Evolutionary conservation across 495 filamentous ascomycete species (phyloP), one percentile per base, ranked within the genome.

Genomic region (Tuber indicum): DNA sequence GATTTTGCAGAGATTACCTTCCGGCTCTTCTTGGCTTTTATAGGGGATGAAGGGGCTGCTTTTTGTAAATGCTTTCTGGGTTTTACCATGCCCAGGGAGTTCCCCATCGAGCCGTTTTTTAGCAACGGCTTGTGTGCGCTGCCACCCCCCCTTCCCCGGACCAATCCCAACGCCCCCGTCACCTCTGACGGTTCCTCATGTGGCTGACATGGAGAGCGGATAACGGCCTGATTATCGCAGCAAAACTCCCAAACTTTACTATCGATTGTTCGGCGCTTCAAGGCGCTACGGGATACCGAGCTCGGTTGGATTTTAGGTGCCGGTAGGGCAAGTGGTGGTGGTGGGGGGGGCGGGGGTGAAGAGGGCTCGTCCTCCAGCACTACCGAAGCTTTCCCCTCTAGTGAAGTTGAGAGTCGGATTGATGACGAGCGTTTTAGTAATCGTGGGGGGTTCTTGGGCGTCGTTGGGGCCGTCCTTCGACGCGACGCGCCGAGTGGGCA

Each of bases 181-280:
- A 81, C 81, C 45, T 82, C 78, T 6, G 78, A 49, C n/a, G 81
- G 81, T 36, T 83, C 78, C 41, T 69, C 46, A 7, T 72, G 75
- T 36, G 81, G 62, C 45, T 70, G 75, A 47, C 47, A 74, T 23
- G 81, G 81, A 2, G 75, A 78, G 46, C 75, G 81, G 52, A 83
- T 82, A 72, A 79, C 82, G 3, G 78, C 75, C 49, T 83, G 82
- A 72, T 83, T 83, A 70, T 83, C 82, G 66, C 82, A 83, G 46
- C 76, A 83, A 42, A 83, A 83, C 72, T 83, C 82, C 82, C 82
- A 83, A 42, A 83, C 74, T 52, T 76, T 83, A 42, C 77, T 83
- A 26, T 83, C 82, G n/a, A 81, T 71, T 17, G 79, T 74, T 10
- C 73, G 71, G 41, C 77, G 78, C 70, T 76, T 73, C 16, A 77